Evolutionary conservation across 495 filamentous ascomycete genomes (phyloP).

Genomic region (Aspergillus nanangensis): DNA sequence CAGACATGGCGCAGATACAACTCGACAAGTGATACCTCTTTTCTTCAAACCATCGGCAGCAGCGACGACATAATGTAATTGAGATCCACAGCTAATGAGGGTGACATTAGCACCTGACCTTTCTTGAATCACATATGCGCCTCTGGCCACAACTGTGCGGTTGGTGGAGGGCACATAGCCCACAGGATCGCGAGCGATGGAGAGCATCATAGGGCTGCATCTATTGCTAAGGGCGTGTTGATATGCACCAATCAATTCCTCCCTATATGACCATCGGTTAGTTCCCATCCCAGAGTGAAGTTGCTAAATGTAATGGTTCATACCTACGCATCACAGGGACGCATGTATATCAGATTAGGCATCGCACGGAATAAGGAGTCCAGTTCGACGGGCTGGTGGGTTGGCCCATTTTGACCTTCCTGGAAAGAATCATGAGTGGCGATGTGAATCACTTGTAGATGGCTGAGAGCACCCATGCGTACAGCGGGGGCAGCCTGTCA

Average conservation of each 20-base stretch:
- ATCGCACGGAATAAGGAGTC: slow-evolving; percentile 45
- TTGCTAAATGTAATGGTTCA: no score
- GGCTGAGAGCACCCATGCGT: slow-evolving; percentile 46
- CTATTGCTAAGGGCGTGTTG: slow-evolving; percentile 30
- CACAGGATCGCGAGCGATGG: slow-evolving; percentile 25
- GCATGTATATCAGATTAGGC: slow-evolving; percentile 47
- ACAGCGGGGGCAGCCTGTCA: slow-evolving; percentile 45
- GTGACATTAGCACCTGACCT: slow-evolving; percentile 22
- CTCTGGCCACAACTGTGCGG: slow-evolving; percentile 21
- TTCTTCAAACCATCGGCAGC: slow-evolving; percentile 12
- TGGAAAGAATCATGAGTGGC: slow-evolving; percentile 51
- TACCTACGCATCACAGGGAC: no score
- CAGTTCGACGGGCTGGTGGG: slow-evolving; percentile 50
- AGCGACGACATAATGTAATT: slow-evolving; percentile 16
- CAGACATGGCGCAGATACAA: slow-evolving; percentile 6
- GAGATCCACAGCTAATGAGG: slow-evolving; percentile 29
- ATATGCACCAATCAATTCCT: slow-evolving; percentile 45
- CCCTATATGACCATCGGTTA: no score
- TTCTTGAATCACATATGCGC: slow-evolving; percentile 33
- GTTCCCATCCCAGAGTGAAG: no score
- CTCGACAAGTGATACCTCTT: slow-evolving; percentile 4
- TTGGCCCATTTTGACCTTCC: slow-evolving; percentile 48
- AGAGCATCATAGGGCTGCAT: slow-evolving; percentile 29
- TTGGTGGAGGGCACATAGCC: slow-evolving; percentile 13
- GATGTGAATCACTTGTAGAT: slow-evolving; percentile 44